A percentile compares a stretch with the other conserved stretches of the same genome.
These are phyloP conservation scores for Lotmaria passim DNA, from an alignment of 208 protist species.

Conservation along the genomic window DNA sequence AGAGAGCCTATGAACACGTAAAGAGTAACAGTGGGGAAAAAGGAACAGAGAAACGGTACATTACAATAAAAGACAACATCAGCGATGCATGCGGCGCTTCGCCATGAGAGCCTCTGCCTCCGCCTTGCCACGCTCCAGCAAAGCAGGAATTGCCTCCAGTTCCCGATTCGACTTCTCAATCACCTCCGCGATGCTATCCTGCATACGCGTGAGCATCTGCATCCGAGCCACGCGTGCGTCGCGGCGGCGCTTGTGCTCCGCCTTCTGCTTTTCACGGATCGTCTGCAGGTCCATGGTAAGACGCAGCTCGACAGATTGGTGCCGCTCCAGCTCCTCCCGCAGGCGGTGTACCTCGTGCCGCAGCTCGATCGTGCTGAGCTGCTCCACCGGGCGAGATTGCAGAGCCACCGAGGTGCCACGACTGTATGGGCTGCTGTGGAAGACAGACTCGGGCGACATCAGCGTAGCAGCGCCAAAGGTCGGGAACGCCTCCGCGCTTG, in stretches of 20 bases:
- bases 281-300: conserved; percentile 47
- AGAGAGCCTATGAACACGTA: no score
- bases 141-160: conserved; percentile 8
- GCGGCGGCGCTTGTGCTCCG: conserved; percentile 42
- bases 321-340: conserved; percentile 39
- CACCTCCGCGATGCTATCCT: conserved; percentile 43
- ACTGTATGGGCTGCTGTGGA: conserved; percentile 6
- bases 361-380: conserved; percentile 39
- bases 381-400: conserved; percentile 28
- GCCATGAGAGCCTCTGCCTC: conserved; percentile 20
- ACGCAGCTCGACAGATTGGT: conserved; percentile 44
- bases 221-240: conserved; percentile 38
- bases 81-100: conserved; percentile 6
- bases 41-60: no score
- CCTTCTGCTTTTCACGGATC: conserved; percentile 44
- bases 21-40: no score
- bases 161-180: conserved; percentile 33
- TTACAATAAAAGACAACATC: not conserved
- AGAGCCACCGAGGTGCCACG: conserved; percentile 8
- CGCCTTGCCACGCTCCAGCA: conserved; percentile 25
- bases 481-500: not conserved
- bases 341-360: conserved; percentile 40
- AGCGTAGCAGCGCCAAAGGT: not conserved
- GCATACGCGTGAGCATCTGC: conserved; percentile 46
- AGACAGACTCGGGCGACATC: not conserved